Evolutionary conservation across 2,329 filamentous ascomycete species (phyloP).

Genomic region (Diplodia mutila): DNA sequence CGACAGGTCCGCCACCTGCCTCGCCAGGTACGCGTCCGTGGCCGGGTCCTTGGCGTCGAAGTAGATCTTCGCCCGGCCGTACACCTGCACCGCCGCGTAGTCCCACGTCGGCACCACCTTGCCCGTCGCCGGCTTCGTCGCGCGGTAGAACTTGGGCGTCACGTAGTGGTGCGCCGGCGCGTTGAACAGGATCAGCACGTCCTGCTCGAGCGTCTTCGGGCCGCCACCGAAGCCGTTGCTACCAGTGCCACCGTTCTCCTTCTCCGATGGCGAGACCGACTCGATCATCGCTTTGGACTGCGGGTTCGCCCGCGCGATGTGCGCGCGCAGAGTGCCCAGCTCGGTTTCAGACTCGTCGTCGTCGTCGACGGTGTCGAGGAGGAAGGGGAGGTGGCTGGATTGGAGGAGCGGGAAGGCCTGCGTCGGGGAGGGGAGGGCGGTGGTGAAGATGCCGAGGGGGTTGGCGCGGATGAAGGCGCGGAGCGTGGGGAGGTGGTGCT

Average conservation of each 20-base stretch:
- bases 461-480: conserved; percentile 27
- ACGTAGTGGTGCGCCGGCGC: conserved; percentile 64
- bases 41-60: conserved; percentile 53
- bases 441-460: conserved; percentile 40
- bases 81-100: conserved; percentile 67
- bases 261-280: conserved; percentile 31
- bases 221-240: too few species aligned
- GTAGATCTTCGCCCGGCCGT: conserved; percentile 61
- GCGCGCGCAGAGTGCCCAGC: conserved; percentile 58
- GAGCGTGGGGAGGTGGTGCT: conserved; percentile 25
- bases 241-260: not conserved
- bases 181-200: conserved; percentile 68
- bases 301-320: conserved; percentile 66
- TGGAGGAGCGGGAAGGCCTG: conserved; percentile 57
- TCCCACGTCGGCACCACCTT: conserved; percentile 76
- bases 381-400: conserved; percentile 63
- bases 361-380: conserved; percentile 57
- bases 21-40: conserved; percentile 54
- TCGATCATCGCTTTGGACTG: conserved; percentile 66
- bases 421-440: conserved; percentile 65
- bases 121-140: conserved; percentile 65
- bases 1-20: conserved; percentile 59
- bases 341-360: conserved; percentile 43
- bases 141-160: conserved; percentile 68
- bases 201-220: conserved; percentile 44